These are phyloP conservation scores for Rubia peregrina DNA, from an alignment of 305 asterid species.

Conservation along the genomic window DNA sequence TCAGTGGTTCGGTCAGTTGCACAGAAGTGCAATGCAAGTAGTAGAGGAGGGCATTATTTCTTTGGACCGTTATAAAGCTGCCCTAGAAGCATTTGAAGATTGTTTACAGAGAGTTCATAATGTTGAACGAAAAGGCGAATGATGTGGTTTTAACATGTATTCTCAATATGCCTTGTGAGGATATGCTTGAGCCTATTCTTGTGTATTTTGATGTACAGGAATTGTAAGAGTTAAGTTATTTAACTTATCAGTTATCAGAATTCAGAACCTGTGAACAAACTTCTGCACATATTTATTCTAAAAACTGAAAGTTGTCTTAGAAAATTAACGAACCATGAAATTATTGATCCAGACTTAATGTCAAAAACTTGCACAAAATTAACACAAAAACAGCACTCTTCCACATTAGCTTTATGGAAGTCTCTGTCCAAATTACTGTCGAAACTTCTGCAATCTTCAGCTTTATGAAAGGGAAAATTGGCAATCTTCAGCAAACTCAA, in stretches of 20 bases:
- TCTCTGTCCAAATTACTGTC: no score
- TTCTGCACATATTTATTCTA: no score
- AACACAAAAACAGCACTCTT: background rate
- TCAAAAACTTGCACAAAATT: background rate
- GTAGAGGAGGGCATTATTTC: slow-evolving; percentile 78
- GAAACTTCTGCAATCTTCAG: no score
- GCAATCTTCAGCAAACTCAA: no score
- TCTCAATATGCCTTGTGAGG: background rate
- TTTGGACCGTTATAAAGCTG: slow-evolving; percentile 57
- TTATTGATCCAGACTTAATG: background rate
- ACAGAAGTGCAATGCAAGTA: slow-evolving; percentile 62
- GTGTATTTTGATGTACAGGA: slow-evolving; percentile 3
- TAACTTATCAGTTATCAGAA: no score
- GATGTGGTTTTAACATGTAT: slow-evolving; percentile 2
- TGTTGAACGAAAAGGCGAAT: slow-evolving; percentile 25
- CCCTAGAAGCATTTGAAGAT: slow-evolving; percentile 51
- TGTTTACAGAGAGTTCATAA: slow-evolving; percentile 53
- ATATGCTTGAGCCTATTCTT: background rate
- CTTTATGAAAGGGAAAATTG: no score
- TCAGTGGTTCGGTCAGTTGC: slow-evolving; percentile 45
- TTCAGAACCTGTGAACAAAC: no score
- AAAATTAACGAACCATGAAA: no score
- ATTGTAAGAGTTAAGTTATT: background rate
- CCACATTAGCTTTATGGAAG: background rate
- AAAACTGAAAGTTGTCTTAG: background rate